Conservation (phyloP, 257 asterid genomes). For the Craterostigma plantagineum region DNA sequence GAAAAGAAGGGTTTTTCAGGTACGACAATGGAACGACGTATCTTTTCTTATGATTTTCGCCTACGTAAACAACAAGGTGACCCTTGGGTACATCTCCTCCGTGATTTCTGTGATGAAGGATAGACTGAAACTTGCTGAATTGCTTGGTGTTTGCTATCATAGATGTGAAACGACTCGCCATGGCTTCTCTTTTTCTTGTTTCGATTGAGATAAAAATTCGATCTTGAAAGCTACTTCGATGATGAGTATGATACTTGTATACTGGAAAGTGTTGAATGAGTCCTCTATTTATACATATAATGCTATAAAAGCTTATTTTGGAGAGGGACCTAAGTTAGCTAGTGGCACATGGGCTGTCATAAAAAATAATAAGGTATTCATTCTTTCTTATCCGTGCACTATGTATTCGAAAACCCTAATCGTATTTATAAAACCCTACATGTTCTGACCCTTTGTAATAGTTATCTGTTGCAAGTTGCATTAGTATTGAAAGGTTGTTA, state of each 20-base stretch:
- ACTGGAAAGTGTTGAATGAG: no score
- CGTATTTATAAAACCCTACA: no score
- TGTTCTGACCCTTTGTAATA: no score
- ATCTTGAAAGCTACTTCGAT: neutral
- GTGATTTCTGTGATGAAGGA: slow-evolving; percentile 10
- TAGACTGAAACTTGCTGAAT: slow-evolving; percentile 23
- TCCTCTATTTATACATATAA: no score
- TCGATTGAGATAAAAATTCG: neutral
- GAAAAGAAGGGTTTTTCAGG: slow-evolving; percentile 33
- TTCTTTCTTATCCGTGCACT: no score
- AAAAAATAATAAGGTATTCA: no score
- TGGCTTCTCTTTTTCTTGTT: slow-evolving; percentile 3
- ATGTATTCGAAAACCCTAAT: no score
- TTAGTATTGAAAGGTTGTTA: no score
- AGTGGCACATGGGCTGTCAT: no score
- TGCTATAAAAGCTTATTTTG: no score
- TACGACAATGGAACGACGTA: slow-evolving; percentile 31
- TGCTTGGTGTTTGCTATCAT: slow-evolving; percentile 23
- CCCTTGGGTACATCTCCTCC: slow-evolving; percentile 26
- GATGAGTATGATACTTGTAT: neutral
- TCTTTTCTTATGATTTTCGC: slow-evolving; percentile 18
- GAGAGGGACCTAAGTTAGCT: no score
- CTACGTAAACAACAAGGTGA: slow-evolving; percentile 24
- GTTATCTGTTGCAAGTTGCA: no score
- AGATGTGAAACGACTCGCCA: slow-evolving; percentile 25